Percentiles rank a stretch among this genome's conserved stretches.
Conservation (phyloP, 768 basidiomycete genomes). For the Podaxis sp. region DNA sequence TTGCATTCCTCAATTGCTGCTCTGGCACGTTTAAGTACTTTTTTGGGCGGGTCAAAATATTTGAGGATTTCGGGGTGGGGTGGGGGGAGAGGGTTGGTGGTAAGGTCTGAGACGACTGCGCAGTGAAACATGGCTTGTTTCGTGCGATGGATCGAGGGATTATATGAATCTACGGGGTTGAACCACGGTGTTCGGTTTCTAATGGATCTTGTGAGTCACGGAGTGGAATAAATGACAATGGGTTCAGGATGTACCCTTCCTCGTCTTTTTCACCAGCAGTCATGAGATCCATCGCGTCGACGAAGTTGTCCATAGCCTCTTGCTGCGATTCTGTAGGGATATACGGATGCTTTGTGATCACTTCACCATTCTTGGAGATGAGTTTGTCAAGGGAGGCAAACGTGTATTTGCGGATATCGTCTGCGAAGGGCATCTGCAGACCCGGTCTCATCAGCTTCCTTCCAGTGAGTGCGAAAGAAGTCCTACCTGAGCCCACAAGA, state of each 20-base stretch:
- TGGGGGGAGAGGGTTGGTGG: slow-evolving; percentile 70
- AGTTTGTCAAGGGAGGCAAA: slow-evolving; percentile 74
- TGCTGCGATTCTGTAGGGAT: slow-evolving; percentile 76
- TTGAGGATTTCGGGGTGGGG: slow-evolving; percentile 82
- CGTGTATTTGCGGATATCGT: slow-evolving; percentile 84
- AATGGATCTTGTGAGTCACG: slow-evolving; percentile 21
- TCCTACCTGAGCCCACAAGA: slow-evolving; percentile 79
- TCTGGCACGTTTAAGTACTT: slow-evolving; percentile 57
- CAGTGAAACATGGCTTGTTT: slow-evolving; percentile 93
- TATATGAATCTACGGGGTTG: slow-evolving; percentile 70
- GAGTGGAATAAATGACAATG: background rate
- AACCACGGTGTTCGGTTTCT: slow-evolving; percentile 69
- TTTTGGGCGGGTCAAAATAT: slow-evolving; percentile 77
- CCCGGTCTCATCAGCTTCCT: background rate
- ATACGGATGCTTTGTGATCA: slow-evolving; percentile 71
- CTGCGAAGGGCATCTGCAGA: slow-evolving; percentile 87
- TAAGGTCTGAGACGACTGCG: slow-evolving; percentile 73
- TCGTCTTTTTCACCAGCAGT: slow-evolving; percentile 72
- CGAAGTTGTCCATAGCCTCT: slow-evolving; percentile 81
- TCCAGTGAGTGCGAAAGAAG: background rate
- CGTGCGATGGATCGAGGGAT: slow-evolving; percentile 84
- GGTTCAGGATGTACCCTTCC: slow-evolving; percentile 48
- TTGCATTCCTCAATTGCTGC: slow-evolving; percentile 58
- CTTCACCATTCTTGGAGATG: slow-evolving; percentile 70
- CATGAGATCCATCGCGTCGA: slow-evolving; percentile 87